These are phyloP conservation scores for Fusarium armeniacum DNA, from an alignment of 2,329 filamentous ascomycete species.

Conservation along the genomic window DNA sequence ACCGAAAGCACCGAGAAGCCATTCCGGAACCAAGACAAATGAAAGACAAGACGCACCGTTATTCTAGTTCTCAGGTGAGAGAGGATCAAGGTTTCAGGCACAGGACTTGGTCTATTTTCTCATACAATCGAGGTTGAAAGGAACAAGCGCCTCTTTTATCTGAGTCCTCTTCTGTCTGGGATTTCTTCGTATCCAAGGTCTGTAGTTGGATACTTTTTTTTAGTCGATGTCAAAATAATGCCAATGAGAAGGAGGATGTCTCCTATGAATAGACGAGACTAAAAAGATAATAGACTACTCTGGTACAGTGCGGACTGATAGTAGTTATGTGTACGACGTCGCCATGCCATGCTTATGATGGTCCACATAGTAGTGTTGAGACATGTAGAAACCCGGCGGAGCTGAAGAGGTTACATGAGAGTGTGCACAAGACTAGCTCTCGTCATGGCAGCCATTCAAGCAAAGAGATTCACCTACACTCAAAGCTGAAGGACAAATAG, in stretches of 20 bases:
- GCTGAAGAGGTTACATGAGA: constrained; percentile 1
- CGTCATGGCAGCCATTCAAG: constrained; percentile 9
- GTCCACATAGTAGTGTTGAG: constrained; percentile 10
- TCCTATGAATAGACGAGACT: constrained; percentile 4
- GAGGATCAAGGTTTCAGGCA: constrained; percentile 26
- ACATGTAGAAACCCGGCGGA: constrained; percentile 14
- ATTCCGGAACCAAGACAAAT: constrained; percentile 32
- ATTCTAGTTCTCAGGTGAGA: constrained; percentile 24
- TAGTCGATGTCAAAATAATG: constrained; percentile 6
- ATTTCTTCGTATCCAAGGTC: constrained; percentile 17
- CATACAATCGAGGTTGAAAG: not conserved
- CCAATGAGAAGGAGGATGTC: constrained; percentile 19
- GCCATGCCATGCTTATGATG: not conserved
- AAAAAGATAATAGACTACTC: constrained; percentile 1
- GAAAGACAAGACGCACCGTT: constrained; percentile 22
- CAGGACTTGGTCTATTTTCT: constrained; percentile 10
- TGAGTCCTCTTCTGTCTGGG: not conserved
- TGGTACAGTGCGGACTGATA: constrained; percentile 43
- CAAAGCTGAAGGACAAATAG: constrained; percentile 24
- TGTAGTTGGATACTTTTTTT: constrained; percentile 8
- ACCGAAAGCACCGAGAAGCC: constrained; percentile 30
- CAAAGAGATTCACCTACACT: constrained; percentile 5
- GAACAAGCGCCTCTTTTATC: not conserved
- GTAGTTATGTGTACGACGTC: constrained; percentile 2
- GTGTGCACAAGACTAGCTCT: not conserved